Conservation (phyloP, 2,329 filamentous ascomycete genomes). For the Aspergillus felis region DNA sequence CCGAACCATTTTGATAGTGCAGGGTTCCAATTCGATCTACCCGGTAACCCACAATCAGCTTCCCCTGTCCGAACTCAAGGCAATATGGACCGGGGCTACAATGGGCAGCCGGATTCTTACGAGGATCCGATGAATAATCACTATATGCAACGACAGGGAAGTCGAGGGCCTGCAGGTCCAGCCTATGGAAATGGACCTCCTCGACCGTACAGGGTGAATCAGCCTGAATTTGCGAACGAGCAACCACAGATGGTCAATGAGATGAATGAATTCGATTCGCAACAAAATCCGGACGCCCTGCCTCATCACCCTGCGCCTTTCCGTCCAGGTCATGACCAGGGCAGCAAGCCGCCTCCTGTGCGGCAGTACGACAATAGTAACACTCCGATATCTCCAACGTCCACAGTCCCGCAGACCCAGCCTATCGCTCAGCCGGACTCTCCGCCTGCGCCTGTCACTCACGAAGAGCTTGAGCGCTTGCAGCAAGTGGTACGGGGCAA, state of each 20-base stretch:
- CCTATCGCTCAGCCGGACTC: constrained; percentile 11
- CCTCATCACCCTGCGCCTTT: constrained; percentile 55
- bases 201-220: constrained; percentile 18
- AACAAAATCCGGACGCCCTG: constrained; percentile 52
- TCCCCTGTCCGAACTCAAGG: constrained; percentile 11
- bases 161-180: constrained; percentile 9
- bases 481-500: constrained; percentile 66
- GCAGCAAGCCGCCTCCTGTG: constrained; percentile 48
- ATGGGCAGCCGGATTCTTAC: constrained; percentile 17
- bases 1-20: constrained; percentile 43
- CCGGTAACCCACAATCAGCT: constrained; percentile 24
- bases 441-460: constrained; percentile 59
- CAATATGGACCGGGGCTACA: constrained; percentile 18
- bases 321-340: constrained; percentile 47
- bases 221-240: constrained; percentile 17
- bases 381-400: constrained; percentile 30
- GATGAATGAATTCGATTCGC: constrained; percentile 15
- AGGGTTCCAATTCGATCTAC: constrained; percentile 71
- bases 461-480: constrained; percentile 71
- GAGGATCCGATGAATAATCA: constrained; percentile 14
- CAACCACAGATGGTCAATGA: constrained; percentile 11
- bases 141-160: constrained; percentile 12
- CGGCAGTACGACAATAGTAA: constrained; percentile 47
- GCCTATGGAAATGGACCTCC: constrained; percentile 17
- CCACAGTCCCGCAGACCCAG: constrained; percentile 24